These are phyloP conservation scores for Castanospermum australe DNA, from an alignment of 306 rosid species.

Conservation along the genomic window DNA sequence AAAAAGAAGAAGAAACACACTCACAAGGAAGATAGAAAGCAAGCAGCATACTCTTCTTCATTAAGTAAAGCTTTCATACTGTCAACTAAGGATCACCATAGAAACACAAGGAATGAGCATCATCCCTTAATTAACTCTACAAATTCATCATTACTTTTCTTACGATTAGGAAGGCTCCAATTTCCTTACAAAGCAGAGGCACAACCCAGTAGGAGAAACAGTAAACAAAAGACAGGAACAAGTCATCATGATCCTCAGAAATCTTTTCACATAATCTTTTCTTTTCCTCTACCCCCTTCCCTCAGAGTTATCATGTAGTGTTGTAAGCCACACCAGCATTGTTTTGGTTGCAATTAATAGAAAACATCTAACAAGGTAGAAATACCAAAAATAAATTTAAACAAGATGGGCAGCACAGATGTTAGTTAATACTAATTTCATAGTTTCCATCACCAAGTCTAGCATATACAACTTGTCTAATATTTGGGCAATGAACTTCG, in stretches of 20 bases:
- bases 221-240: neutral
- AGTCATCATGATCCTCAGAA: neutral
- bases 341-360: neutral
- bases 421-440: neutral
- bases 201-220: neutral
- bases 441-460: neutral
- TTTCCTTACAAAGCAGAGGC: slow-evolving; percentile 5
- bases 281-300: slow-evolving; percentile 8
- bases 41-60: slow-evolving; percentile 9
- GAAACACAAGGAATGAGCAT: neutral
- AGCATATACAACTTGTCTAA: neutral
- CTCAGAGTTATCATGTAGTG: neutral
- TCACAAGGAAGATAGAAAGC: slow-evolving; percentile 5
- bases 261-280: neutral
- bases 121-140: neutral
- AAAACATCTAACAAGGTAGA: neutral
- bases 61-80: neutral
- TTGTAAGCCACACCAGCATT: slow-evolving; percentile 5
- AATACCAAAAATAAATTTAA: neutral
- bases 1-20: neutral
- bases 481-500: neutral
- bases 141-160: neutral
- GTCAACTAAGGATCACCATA: neutral
- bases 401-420: neutral
- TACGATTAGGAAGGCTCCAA: neutral